Conservation (phyloP, 2,329 filamentous ascomycete genomes). For the Capronia epimyces region DNA sequence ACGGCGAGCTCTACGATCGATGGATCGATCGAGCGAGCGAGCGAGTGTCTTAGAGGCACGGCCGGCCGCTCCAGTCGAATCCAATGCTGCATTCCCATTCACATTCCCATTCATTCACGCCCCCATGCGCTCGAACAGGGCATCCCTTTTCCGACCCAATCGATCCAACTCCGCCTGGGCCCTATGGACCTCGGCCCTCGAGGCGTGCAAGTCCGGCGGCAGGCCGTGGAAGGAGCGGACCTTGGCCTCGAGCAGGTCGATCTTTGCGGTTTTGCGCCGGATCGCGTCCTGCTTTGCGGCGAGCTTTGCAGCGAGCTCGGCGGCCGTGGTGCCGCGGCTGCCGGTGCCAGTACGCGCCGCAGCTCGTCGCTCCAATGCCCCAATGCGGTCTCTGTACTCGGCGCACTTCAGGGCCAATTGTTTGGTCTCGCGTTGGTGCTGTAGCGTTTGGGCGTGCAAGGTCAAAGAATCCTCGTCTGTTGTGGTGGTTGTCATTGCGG, state of each 20-base stretch:
- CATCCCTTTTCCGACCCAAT: slow-evolving; percentile 61
- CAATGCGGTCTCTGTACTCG: slow-evolving; percentile 58
- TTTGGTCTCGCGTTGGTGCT: slow-evolving; percentile 66
- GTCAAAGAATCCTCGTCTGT: slow-evolving; percentile 15
- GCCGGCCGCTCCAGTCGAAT: no score
- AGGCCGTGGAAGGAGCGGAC: slow-evolving; percentile 65
- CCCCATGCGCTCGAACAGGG: slow-evolving; percentile 60
- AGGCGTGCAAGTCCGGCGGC: slow-evolving; percentile 64
- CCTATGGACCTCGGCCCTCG: slow-evolving; percentile 63
- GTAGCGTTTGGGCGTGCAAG: slow-evolving; percentile 64
- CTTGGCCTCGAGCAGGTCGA: slow-evolving; percentile 55
- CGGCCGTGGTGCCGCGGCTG: background rate
- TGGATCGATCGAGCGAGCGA: no score
- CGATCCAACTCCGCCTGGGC: slow-evolving; percentile 59
- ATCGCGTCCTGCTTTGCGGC: slow-evolving; percentile 5
- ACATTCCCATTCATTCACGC: background rate
- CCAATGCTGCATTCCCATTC: background rate
- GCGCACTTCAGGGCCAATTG: slow-evolving; percentile 60
- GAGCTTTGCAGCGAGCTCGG: slow-evolving; percentile 8
- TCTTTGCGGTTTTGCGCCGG: slow-evolving; percentile 46
- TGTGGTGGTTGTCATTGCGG: slow-evolving; percentile 42
- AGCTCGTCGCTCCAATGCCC: slow-evolving; percentile 36
- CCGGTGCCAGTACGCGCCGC: background rate
- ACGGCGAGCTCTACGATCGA: no score
- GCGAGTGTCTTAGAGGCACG: no score